Conservation (phyloP, 345 rosid genomes). For the Excoecaria agallocha region DNA sequence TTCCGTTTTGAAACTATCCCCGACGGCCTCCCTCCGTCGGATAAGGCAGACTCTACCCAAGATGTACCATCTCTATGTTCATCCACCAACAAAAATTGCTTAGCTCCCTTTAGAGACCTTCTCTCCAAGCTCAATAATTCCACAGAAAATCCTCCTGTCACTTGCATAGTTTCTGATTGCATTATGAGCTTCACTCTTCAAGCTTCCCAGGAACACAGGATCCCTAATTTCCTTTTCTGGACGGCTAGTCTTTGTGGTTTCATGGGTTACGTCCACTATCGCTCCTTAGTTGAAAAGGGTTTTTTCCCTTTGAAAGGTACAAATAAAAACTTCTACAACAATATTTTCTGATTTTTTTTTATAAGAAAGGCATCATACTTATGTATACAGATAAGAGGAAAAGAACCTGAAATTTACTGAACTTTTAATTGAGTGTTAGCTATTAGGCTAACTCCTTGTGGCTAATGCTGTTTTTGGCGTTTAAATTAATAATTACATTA, state of each 20-base stretch:
- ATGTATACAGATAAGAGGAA: no score
- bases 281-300: slow-evolving; percentile 9
- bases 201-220: background rate
- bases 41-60: slow-evolving; percentile 12
- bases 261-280: slow-evolving; percentile 6
- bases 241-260: slow-evolving; percentile 14
- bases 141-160: slow-evolving; percentile 12
- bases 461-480: background rate
- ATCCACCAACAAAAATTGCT: slow-evolving; percentile 6
- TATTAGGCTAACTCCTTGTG: no score
- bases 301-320: slow-evolving; percentile 6
- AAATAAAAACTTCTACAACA: background rate
- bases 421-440: no score
- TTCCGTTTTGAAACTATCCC: slow-evolving; percentile 20
- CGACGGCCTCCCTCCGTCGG: slow-evolving; percentile 22
- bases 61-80: slow-evolving; percentile 16
- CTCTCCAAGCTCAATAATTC: background rate
- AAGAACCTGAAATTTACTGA: no score
- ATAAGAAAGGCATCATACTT: no score
- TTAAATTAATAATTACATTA: background rate
- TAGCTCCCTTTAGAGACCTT: slow-evolving; percentile 13
- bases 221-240: slow-evolving; percentile 12
- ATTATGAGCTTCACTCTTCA: slow-evolving; percentile 10
- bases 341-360: background rate
- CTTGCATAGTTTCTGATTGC: slow-evolving; percentile 16